Evolutionary conservation across 139 green algal species (phyloP).

Genomic region (Pseudopediastrum boryanum): DNA sequence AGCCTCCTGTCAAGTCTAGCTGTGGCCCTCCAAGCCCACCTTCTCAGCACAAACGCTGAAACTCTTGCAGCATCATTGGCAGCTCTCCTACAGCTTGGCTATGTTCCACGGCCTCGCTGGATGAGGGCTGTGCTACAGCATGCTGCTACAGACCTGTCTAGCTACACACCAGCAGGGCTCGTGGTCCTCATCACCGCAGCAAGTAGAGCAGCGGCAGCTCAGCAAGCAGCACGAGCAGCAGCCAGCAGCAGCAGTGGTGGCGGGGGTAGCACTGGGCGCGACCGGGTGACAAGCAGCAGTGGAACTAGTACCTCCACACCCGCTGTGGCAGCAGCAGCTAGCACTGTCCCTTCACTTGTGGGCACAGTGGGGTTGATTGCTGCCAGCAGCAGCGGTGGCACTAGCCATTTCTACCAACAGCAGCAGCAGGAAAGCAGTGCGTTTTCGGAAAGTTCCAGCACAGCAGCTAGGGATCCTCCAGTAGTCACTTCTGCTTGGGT

Average conservation of each 20-base stretch:
- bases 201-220: not conserved
- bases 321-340: not conserved
- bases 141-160: slow-evolving; percentile 23
- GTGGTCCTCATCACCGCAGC: slow-evolving; percentile 27
- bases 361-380: slow-evolving; percentile 1
- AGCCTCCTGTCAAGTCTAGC: slow-evolving; percentile 7
- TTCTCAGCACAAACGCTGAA: not conserved
- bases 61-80: not conserved
- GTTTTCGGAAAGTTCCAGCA: too few species aligned
- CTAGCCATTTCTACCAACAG: not conserved
- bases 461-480: too few species aligned
- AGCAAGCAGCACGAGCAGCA: not conserved
- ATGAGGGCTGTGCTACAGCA: slow-evolving; percentile 21
- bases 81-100: not conserved
- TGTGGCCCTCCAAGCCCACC: not conserved
- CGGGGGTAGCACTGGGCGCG: not conserved
- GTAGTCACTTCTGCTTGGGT: slow-evolving; percentile 34
- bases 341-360: not conserved
- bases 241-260: not conserved
- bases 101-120: not conserved
- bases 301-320: not conserved
- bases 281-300: slow-evolving; percentile 3
- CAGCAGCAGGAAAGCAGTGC: too few species aligned
- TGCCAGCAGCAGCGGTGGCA: slow-evolving; percentile 7
- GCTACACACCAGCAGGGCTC: slow-evolving; percentile 29